Evolutionary conservation across 345 rosid genomes (phyloP).

Genomic region (Acer yangbiense): DNA sequence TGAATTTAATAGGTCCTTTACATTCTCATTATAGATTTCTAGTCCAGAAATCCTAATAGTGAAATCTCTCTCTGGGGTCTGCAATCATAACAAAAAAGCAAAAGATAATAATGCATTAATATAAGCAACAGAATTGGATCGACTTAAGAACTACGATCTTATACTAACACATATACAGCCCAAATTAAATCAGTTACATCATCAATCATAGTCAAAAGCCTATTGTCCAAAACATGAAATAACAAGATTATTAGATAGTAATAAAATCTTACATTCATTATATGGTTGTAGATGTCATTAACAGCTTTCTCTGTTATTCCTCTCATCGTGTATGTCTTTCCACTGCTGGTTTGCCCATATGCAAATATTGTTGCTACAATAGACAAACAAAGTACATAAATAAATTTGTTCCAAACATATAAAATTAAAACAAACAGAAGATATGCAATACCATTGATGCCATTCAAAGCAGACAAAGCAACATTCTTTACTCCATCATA

Average conservation of each 20-base stretch:
- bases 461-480: conserved; percentile 94
- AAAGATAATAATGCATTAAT: not conserved
- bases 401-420: not conserved
- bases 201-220: not conserved
- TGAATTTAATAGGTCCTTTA: conserved; percentile 83
- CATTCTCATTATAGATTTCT: conserved; percentile 97
- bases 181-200: not conserved
- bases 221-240: not conserved
- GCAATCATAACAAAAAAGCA: conserved; percentile 32
- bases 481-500: conserved; percentile 98
- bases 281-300: conserved; percentile 85
- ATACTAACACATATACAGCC: not conserved
- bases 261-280: conserved; percentile 58
- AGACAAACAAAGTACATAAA: not conserved
- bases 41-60: conserved; percentile 91
- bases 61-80: conserved; percentile 98
- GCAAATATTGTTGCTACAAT: conserved; percentile 95
- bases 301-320: conserved; percentile 99
- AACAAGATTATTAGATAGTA: conserved; percentile 11
- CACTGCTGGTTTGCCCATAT: conserved; percentile 99
- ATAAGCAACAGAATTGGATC: not conserved
- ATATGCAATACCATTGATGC: conserved; percentile 75
- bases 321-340: conserved; percentile 97
- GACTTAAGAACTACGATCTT: not conserved
- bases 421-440: not conserved